Conservation (phyloP, 164 flowering plant species). For the Litsea cubeba region DNA sequence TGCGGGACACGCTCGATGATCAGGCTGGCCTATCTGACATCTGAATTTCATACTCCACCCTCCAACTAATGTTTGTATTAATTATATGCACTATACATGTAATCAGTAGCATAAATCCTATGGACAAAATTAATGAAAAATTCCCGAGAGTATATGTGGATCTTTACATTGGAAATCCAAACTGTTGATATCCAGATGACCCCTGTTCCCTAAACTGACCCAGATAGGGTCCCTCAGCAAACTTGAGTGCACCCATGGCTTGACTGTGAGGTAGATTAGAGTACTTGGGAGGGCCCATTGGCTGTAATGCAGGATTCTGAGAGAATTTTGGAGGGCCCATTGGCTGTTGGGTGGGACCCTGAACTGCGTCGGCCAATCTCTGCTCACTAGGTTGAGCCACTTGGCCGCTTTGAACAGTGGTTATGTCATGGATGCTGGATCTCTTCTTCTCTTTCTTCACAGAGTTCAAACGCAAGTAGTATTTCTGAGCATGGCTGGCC, state of each 20-base stretch:
- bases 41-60: too few species aligned
- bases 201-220: not conserved
- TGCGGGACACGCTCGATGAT: too few species aligned
- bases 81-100: too few species aligned
- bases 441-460: conserved; percentile 64
- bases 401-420: conserved; percentile 28
- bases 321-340: not conserved
- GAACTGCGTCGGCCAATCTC: not conserved
- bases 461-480: conserved; percentile 43
- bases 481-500: conserved; percentile 81
- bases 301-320: too few species aligned
- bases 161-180: conserved; percentile 7
- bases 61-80: too few species aligned
- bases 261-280: too few species aligned
- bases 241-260: not conserved
- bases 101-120: not conserved
- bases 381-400: conserved; percentile 22
- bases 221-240: not conserved
- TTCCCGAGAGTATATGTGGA: not conserved
- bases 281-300: not conserved
- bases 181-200: conserved; percentile 3
- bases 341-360: not conserved
- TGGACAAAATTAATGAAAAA: not conserved
- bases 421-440: conserved; percentile 76
- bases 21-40: too few species aligned